Conservation (phyloP, 208 protist genomes). For the Trypanosoma mega region DNA sequence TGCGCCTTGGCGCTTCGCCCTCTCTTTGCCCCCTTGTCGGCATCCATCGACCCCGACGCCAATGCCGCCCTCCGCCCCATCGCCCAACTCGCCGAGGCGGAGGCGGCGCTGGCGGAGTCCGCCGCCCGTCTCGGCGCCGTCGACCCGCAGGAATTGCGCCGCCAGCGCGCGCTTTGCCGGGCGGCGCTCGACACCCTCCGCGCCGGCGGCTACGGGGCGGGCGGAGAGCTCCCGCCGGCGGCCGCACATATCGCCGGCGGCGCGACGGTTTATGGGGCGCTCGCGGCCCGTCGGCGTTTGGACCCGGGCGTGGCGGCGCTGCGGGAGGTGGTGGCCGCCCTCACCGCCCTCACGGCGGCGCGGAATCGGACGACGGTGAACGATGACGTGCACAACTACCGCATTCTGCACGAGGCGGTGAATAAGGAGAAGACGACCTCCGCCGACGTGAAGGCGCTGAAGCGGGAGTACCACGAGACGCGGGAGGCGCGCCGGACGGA, state of each 20-base stretch:
- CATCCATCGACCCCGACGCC: constrained; percentile 41
- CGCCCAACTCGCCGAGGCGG: constrained; percentile 65
- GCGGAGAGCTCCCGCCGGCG: constrained; percentile 11
- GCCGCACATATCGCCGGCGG: constrained; percentile 46
- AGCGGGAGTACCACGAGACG: constrained; percentile 80
- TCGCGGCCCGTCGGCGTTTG: constrained; percentile 24
- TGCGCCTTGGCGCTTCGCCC: too few relatives aligned
- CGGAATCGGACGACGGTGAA: constrained; percentile 85
- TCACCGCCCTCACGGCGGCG: constrained; percentile 50
- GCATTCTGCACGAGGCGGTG: constrained; percentile 86
- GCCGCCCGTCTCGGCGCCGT: constrained; percentile 56
- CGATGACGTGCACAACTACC: constrained; percentile 85
- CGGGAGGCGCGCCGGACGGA: constrained; percentile 58
- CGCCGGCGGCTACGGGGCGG: constrained; percentile 50
- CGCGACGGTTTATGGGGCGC: constrained; percentile 36
- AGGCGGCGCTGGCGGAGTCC: constrained; percentile 54
- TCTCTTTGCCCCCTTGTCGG: too few relatives aligned
- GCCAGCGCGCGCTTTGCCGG: constrained; percentile 61
- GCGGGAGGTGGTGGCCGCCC: constrained; percentile 36
- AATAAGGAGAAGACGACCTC: constrained; percentile 85
- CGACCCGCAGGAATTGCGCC: constrained; percentile 44
- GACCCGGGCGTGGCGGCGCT: constrained; percentile 45
- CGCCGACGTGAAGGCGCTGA: constrained; percentile 89
- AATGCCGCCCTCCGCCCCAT: constrained; percentile 74
- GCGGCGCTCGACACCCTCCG: constrained; percentile 76